phyloP scores from a whole-genome alignment of 805 yeast species.

The Blastobotrys peoriensis region DNA sequence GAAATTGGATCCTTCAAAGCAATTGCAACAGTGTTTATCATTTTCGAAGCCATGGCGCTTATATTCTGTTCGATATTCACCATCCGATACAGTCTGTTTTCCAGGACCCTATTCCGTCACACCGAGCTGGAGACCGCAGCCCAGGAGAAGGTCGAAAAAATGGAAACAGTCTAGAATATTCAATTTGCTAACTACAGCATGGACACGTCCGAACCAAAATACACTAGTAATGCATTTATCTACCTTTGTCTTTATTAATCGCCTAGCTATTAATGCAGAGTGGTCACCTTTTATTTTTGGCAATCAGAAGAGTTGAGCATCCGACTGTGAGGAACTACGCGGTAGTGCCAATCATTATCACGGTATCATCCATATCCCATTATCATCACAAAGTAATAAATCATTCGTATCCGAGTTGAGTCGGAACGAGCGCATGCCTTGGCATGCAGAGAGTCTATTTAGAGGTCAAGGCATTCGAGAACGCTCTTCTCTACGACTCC shows the following conservation, averaged over 20 bases:
- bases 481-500: slow-evolving; percentile 19
- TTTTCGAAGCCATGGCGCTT: slow-evolving; percentile 38
- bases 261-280: no score
- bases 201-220: no score
- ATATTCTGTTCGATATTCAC: slow-evolving; percentile 38
- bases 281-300: no score
- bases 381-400: background rate
- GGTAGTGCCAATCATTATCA: no score
- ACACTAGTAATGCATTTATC: no score
- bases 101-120: slow-evolving; percentile 8
- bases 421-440: no score
- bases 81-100: slow-evolving; percentile 12
- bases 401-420: background rate
- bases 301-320: no score
- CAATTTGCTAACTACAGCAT: background rate
- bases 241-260: no score
- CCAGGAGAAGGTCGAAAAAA: background rate
- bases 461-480: background rate
- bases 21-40: slow-evolving; percentile 56
- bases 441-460: no score
- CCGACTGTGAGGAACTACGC: no score
- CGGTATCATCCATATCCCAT: background rate
- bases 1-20: slow-evolving; percentile 55
- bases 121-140: slow-evolving; percentile 17
- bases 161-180: background rate